Evolutionary conservation across 768 basidiomycete genomes (phyloP).

Genomic region (Leccinum imitatum): DNA sequence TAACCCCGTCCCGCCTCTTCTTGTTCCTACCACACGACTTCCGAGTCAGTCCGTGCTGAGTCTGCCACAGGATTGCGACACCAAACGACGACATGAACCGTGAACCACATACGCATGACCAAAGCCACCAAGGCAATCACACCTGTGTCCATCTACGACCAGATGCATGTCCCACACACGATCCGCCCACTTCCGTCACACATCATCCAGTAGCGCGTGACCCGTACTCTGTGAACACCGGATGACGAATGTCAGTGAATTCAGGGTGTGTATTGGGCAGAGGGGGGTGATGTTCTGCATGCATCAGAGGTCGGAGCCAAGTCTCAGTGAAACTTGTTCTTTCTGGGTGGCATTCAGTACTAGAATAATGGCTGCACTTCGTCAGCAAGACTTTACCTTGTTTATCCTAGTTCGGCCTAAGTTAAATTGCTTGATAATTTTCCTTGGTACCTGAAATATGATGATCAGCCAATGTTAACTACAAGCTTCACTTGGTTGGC

Average conservation of each 20-base stretch:
- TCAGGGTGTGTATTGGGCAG: no score
- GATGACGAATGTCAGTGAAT: constrained; percentile 43
- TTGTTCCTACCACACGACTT: background rate
- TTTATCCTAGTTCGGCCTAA: no score
- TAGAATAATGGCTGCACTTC: no score
- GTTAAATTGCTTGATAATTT: no score
- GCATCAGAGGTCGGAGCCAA: no score
- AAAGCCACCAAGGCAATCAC: constrained; percentile 11
- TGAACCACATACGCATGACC: background rate
- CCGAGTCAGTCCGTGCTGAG: background rate
- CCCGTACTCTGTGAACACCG: constrained; percentile 44
- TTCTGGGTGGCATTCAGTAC: no score
- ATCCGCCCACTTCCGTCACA: constrained; percentile 40
- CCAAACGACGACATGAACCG: background rate
- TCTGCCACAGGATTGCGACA: background rate
- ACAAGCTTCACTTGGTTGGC: no score
- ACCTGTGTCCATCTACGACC: constrained; percentile 40
- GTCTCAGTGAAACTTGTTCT: no score
- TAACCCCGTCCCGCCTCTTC: background rate
- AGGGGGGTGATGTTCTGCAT: no score
- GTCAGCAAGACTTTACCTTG: no score
- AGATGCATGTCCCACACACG: constrained; percentile 29
- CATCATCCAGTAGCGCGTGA: constrained; percentile 51
- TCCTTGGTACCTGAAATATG: no score
- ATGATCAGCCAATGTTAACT: no score